Evolutionary conservation across 2,329 filamentous ascomycete genomes (phyloP), one percentile per base, ranked within the genome.

Genomic region (Fusarium anthophilum): DNA sequence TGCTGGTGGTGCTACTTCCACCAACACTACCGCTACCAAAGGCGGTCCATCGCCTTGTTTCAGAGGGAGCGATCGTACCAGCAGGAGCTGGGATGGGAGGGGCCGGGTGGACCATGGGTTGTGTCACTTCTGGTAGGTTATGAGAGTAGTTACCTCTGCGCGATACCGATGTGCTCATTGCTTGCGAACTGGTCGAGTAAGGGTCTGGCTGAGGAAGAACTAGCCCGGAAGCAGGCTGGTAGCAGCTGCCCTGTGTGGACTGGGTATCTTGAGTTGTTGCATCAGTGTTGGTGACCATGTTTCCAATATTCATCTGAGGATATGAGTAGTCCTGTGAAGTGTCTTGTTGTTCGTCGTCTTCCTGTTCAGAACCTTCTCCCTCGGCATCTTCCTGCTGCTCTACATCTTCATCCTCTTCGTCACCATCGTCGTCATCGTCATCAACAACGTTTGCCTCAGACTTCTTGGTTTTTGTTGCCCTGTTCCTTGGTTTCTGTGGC

Each of bases 251-350:
- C 39, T 75, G 74, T 10, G 73, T 38, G 18, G 56, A 48, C 28
- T 73, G 69, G 18, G 64, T 69, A 38, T 78, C 72, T 22, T 73
- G 77, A 22, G 60, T n/a, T 18, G 74, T 48, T n/a, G 70, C 50
- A 30, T 78, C 74, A 8, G 70, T 69, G 30, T 68, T 76, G 22
- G 78, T 75, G n/a, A 80, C 63, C 66, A 77, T 75, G 54, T 80
- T 79, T 12, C 73, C 68, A 30, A 78, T 77, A 8, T 82, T 79
- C 72, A 77, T 77, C 50, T 79, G 78, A 47, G 79, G 70, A 63
- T 81, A 79, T 20, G 78, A 76, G 55, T 78, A 78, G 41, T 76
- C 64, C 35, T 78, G 71, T 15, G 65, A 47, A 28, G 44, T 56
- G 15, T 66, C 41, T 51, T 73, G 73, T 24, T 73, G 58, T 9